A percentile compares a stretch with the other conserved stretches of the same genome.
phyloP scores from a whole-genome alignment of 257 asterid genomes.

The Linaria vulgaris region DNA sequence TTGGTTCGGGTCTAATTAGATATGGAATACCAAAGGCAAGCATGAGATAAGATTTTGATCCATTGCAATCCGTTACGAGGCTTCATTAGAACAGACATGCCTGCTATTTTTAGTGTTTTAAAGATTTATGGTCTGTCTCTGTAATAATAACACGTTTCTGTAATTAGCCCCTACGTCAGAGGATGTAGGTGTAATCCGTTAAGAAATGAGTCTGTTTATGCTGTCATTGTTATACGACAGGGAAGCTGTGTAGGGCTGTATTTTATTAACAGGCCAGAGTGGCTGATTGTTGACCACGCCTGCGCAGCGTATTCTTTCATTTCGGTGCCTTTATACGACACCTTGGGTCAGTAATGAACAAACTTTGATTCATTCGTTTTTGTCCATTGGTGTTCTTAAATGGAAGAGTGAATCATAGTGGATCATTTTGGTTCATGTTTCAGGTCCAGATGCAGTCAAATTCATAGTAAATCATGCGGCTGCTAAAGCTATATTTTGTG shows the following conservation, averaged over 20 bases:
- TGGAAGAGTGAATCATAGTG: not conserved
- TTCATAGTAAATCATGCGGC: slow-evolving; percentile 82
- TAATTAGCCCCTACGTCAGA: no score
- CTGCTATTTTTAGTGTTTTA: not conserved
- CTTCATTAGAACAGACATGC: no score
- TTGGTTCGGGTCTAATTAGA: slow-evolving; percentile 83
- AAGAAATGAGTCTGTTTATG: not conserved
- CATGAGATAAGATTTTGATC: not conserved
- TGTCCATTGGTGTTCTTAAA: slow-evolving; percentile 30
- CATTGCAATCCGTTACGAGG: no score
- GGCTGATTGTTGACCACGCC: slow-evolving; percentile 91
- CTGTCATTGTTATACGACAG: slow-evolving; percentile 44
- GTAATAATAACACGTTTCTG: no score
- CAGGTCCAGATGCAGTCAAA: slow-evolving; percentile 98
- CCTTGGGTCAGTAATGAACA: slow-evolving; percentile 75
- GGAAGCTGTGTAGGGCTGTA: slow-evolving; percentile 86
- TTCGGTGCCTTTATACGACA: slow-evolving; percentile 95
- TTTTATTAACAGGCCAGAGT: slow-evolving; percentile 89
- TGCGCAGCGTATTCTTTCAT: slow-evolving; percentile 87
- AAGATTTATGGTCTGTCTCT: not conserved
- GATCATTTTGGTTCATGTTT: slow-evolving; percentile 24
- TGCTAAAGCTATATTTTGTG: slow-evolving; percentile 80
- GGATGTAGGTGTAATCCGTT: no score
- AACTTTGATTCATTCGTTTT: not conserved
- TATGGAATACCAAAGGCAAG: slow-evolving; percentile 70